A percentile compares a stretch with the other conserved stretches of the same genome.
Conservation (phyloP, 1,139 yeast genomes). For the Suhomyces choctaworum region DNA sequence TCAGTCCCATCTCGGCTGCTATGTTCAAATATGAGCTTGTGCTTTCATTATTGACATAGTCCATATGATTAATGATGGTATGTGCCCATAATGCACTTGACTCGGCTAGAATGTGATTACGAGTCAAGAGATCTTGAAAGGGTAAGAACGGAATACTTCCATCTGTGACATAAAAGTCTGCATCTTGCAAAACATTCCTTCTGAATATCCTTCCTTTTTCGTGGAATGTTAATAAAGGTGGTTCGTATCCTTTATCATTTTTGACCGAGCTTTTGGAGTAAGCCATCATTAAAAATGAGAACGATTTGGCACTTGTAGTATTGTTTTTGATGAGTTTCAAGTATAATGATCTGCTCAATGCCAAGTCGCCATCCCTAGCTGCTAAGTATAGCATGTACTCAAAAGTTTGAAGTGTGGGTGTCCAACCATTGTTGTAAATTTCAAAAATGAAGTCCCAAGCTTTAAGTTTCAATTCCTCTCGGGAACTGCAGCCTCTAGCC, state of each 20-base stretch:
- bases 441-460: slow-evolving; percentile 84
- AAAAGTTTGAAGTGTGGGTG: slow-evolving; percentile 53
- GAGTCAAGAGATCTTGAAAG: slow-evolving; percentile 37
- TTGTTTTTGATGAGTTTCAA: slow-evolving; percentile 49
- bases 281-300: slow-evolving; percentile 56
- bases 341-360: slow-evolving; percentile 72
- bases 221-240: slow-evolving; percentile 43
- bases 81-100: slow-evolving; percentile 76
- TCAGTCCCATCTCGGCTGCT: slow-evolving; percentile 47
- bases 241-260: slow-evolving; percentile 16
- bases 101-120: slow-evolving; percentile 61
- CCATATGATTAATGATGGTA: slow-evolving; percentile 42
- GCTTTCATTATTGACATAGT: slow-evolving; percentile 41
- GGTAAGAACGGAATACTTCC: slow-evolving; percentile 71
- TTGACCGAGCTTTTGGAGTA: slow-evolving; percentile 45
- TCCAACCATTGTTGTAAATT: slow-evolving; percentile 54
- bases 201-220: slow-evolving; percentile 51
- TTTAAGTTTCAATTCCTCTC: slow-evolving; percentile 45
- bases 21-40: slow-evolving; percentile 56
- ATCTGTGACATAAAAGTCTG: slow-evolving; percentile 24
- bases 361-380: slow-evolving; percentile 76
- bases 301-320: slow-evolving; percentile 42
- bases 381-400: slow-evolving; percentile 73
- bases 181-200: slow-evolving; percentile 40
- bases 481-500: slow-evolving; percentile 71